phyloP scores from a whole-genome alignment of 1,284 basidiomycete genomes.

The Ustilago lituana region DNA sequence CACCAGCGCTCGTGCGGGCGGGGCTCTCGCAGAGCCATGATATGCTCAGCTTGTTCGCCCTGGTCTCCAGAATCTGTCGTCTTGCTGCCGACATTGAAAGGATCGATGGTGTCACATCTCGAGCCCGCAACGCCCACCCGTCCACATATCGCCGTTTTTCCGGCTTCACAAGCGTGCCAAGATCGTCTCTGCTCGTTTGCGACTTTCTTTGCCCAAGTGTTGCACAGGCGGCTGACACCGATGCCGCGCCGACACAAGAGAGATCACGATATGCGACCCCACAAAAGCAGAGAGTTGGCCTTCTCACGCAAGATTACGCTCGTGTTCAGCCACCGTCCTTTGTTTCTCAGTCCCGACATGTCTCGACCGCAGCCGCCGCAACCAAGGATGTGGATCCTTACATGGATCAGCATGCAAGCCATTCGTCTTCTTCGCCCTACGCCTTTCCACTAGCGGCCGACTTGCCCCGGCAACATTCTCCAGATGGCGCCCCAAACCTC shows the following conservation, averaged over 20 bases:
- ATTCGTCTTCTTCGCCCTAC: neutral
- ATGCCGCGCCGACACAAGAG: neutral
- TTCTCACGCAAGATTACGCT: neutral
- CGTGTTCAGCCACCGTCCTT: neutral
- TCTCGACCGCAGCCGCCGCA: conserved; percentile 17
- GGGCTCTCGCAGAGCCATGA: conserved; percentile 13
- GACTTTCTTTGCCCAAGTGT: conserved; percentile 11
- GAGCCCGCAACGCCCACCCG: neutral
- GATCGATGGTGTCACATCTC: conserved; percentile 7
- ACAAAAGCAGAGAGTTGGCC: neutral
- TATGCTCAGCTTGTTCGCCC: conserved; percentile 11
- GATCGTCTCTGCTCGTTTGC: neutral
- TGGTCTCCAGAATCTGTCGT: conserved; percentile 24
- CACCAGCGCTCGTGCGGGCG: conserved; percentile 13
- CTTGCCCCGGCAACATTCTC: neutral
- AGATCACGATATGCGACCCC: too few species aligned
- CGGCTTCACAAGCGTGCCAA: neutral
- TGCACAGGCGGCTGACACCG: too few species aligned
- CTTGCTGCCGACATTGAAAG: conserved; percentile 26
- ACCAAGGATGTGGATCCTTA: neutral
- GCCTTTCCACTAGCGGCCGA: neutral
- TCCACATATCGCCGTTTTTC: neutral
- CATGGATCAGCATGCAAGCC: neutral
- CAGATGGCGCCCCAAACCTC: neutral
- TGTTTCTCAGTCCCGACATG: neutral